Conservation (phyloP, 2,329 filamentous ascomycete genomes). For the Tolypocladium nubicola region DNA sequence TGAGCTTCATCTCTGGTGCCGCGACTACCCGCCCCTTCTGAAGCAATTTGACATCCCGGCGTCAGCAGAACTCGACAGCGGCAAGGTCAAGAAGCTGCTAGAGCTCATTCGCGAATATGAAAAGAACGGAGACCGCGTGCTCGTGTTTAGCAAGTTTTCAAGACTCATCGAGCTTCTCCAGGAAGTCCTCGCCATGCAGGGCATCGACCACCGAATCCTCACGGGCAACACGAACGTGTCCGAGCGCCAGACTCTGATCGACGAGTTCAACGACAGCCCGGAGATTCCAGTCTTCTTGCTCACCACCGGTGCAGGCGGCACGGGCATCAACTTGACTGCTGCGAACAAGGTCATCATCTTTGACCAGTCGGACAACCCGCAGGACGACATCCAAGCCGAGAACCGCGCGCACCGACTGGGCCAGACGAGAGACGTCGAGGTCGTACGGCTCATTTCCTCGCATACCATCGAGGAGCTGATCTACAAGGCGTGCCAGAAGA, state of each 20-base stretch:
- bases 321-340: conserved; percentile 88
- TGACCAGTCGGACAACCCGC: conserved; percentile 93
- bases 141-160: conserved; percentile 92
- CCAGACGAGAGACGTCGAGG: conserved; percentile 82
- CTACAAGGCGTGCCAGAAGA: conserved; percentile 81
- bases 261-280: conserved; percentile 68
- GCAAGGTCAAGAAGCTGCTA: conserved; percentile 76
- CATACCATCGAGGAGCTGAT: conserved; percentile 90
- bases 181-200: conserved; percentile 63
- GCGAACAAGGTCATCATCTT: conserved; percentile 98
- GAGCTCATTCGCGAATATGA: conserved; percentile 65
- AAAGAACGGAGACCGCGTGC: conserved; percentile 70
- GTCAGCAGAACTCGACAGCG: conserved; percentile 50
- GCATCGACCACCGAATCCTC: conserved; percentile 72
- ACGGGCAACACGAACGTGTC: conserved; percentile 76
- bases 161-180: conserved; percentile 85
- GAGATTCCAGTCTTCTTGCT: conserved; percentile 85
- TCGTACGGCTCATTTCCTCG: conserved; percentile 71
- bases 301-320: conserved; percentile 89
- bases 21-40: conserved; percentile 43
- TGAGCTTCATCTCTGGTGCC: conserved; percentile 55
- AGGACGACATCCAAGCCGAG: conserved; percentile 96
- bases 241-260: conserved; percentile 77
- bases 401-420: conserved; percentile 93
- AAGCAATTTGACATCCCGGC: conserved; percentile 41